These are phyloP conservation scores for Aspergillus kassunensis DNA, from an alignment of 495 filamentous ascomycete species.

Conservation along the genomic window DNA sequence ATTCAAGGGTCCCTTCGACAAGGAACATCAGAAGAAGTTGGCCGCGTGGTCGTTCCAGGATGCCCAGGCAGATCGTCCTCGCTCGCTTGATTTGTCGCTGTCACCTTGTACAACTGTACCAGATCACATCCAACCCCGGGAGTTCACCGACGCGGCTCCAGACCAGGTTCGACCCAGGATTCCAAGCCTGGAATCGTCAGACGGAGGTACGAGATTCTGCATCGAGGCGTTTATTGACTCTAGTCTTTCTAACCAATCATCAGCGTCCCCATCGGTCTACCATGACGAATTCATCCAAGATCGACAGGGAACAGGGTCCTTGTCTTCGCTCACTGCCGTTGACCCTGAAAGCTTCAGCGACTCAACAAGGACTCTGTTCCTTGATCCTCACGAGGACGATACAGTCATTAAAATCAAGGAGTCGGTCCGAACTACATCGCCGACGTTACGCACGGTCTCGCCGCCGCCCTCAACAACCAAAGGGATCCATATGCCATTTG, in stretches of 20 bases:
- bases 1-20: constrained; percentile 50
- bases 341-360: constrained; percentile 37
- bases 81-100: constrained; percentile 34
- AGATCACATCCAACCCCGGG: constrained; percentile 18
- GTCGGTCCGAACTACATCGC: constrained; percentile 33
- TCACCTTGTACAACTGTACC: constrained; percentile 37
- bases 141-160: constrained; percentile 24
- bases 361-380: constrained; percentile 39
- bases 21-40: constrained; percentile 45
- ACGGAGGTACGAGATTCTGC: constrained; percentile 29
- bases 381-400: constrained; percentile 27
- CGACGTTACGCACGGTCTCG: constrained; percentile 30
- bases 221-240: neutral
- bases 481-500: constrained; percentile 31
- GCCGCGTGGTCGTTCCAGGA: constrained; percentile 48
- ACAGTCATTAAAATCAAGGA: constrained; percentile 36
- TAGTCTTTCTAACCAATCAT: constrained; percentile 15
- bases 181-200: constrained; percentile 11
- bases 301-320: constrained; percentile 31
- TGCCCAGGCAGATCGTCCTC: constrained; percentile 34
- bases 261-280: constrained; percentile 16
- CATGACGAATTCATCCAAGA: constrained; percentile 24
- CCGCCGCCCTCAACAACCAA: constrained; percentile 27
- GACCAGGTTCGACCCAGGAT: constrained; percentile 22
- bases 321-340: constrained; percentile 40